Conservation (phyloP, 169 alveolate species). For the Plasmodium coatneyi region DNA sequence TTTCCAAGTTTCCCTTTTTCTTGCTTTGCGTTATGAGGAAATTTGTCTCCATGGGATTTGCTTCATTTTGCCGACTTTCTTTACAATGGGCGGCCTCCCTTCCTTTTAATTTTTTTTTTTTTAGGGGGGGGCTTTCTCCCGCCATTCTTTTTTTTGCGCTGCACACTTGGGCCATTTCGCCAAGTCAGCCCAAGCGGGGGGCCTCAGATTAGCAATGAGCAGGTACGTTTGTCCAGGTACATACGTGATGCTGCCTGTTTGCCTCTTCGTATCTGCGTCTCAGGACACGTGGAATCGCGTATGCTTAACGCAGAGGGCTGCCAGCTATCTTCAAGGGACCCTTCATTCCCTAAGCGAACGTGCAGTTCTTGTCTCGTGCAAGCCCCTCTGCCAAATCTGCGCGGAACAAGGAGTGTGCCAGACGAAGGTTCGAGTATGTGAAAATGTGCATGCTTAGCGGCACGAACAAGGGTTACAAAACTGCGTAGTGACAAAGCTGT, state of each 20-base stretch:
- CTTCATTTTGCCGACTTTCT: neutral
- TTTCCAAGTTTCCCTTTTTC: neutral
- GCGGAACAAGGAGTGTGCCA: neutral
- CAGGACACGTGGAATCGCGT: neutral
- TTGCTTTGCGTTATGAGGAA: neutral
- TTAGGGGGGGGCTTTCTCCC: neutral
- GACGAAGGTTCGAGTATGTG: neutral
- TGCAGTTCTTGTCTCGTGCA: neutral
- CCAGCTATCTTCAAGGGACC: neutral
- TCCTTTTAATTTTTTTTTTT: constrained; percentile 9
- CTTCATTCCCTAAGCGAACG: neutral
- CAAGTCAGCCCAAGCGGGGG: neutral
- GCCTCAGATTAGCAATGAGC: neutral
- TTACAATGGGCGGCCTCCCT: neutral
- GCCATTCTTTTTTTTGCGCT: neutral
- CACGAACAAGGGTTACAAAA: neutral
- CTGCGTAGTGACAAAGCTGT: neutral
- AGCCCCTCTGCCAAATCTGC: neutral
- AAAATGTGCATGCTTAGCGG: neutral
- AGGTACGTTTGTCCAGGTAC: neutral
- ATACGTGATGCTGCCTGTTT: neutral
- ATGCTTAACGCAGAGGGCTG: neutral
- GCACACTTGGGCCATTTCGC: neutral
- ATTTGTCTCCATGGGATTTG: neutral
- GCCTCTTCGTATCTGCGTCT: neutral